Evolutionary conservation across 768 basidiomycete species (phyloP).

Genomic region (Termitomyces eurrhizus): DNA sequence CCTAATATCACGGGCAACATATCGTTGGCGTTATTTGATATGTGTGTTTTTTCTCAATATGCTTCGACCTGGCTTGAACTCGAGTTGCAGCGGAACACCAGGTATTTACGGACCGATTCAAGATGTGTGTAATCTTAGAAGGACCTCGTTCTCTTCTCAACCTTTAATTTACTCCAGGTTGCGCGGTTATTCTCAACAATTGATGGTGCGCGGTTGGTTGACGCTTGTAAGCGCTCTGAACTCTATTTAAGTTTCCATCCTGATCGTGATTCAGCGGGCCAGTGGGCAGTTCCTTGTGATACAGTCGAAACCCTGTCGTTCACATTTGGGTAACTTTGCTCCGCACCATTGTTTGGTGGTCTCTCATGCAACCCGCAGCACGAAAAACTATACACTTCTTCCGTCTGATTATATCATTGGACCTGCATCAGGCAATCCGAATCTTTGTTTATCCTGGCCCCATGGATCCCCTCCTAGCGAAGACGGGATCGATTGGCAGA

Average conservation of each 20-base stretch:
- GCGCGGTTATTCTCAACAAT: slow-evolving; percentile 59
- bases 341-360: slow-evolving; percentile 2
- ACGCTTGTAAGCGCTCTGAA: slow-evolving; percentile 35
- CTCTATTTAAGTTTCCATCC: background rate
- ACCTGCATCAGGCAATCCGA: slow-evolving; percentile 57
- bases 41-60: slow-evolving; percentile 41
- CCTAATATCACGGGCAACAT: slow-evolving; percentile 46
- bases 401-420: slow-evolving; percentile 80
- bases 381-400: slow-evolving; percentile 53
- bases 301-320: slow-evolving; percentile 56
- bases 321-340: slow-evolving; percentile 55
- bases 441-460: slow-evolving; percentile 75
- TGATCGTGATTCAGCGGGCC: slow-evolving; percentile 39
- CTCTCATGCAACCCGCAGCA: slow-evolving; percentile 25
- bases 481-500: slow-evolving; percentile 82
- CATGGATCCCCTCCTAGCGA: slow-evolving; percentile 57
- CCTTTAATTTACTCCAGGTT: slow-evolving; percentile 42
- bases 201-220: slow-evolving; percentile 64
- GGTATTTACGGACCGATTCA: slow-evolving; percentile 77
- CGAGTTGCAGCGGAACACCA: slow-evolving; percentile 50
- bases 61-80: background rate
- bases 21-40: slow-evolving; percentile 69
- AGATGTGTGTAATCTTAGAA: slow-evolving; percentile 45
- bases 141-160: background rate
- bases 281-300: slow-evolving; percentile 75